phyloP scores from a whole-genome alignment of 169 alveolate genomes.

The Eimeria acervulina region DNA sequence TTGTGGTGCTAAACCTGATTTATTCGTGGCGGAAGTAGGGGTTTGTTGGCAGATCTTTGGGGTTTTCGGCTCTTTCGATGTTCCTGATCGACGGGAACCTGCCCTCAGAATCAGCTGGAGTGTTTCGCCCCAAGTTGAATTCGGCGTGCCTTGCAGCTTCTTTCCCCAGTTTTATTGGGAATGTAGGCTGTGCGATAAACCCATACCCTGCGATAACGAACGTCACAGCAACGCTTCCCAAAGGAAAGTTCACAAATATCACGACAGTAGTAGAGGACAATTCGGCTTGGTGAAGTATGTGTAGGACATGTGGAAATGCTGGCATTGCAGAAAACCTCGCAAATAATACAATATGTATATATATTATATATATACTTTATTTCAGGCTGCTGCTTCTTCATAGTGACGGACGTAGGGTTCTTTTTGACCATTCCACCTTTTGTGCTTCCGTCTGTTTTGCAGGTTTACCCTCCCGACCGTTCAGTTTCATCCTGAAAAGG shows the following conservation, averaged over 20 bases:
- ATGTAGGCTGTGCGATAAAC: neutral
- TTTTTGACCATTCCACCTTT: neutral
- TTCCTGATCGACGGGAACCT: neutral
- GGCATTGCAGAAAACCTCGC: too few species aligned
- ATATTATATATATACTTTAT: neutral
- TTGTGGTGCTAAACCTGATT: neutral
- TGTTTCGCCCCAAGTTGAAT: neutral
- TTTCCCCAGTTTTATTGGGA: neutral
- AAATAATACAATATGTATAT: too few species aligned
- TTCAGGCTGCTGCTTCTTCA: neutral
- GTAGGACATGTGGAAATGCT: neutral
- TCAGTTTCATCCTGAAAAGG: slow-evolving; percentile 71
- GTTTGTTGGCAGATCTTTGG: neutral
- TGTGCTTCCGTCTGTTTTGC: neutral
- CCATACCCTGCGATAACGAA: neutral
- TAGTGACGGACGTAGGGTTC: neutral
- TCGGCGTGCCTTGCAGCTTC: slow-evolving; percentile 1
- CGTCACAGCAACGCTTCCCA: neutral
- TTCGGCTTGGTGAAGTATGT: neutral
- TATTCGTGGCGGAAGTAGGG: neutral
- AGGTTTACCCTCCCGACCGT: slow-evolving; percentile 66
- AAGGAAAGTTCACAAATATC: neutral
- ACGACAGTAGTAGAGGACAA: neutral
- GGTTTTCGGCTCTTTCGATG: neutral
- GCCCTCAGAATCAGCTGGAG: neutral